Conservation (phyloP, 345 rosid species). For the Populus alba region DNA sequence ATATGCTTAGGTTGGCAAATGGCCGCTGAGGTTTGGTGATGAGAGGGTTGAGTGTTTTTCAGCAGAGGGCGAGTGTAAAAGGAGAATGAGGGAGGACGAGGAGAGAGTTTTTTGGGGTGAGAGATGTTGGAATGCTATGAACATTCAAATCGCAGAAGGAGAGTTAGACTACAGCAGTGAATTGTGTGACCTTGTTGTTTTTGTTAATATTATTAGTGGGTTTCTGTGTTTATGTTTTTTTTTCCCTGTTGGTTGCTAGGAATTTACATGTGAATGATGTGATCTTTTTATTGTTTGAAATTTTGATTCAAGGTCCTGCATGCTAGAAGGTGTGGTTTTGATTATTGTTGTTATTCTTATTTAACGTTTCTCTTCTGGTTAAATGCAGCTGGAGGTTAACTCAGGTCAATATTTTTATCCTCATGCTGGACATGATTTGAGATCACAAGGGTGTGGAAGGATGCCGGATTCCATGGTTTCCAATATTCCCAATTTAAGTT, state of each 20-base stretch:
- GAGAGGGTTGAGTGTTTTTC: not conserved
- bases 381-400: slow-evolving; percentile 28
- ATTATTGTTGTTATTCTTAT: not conserved
- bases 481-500: slow-evolving; percentile 8
- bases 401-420: slow-evolving; percentile 22
- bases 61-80: not conserved
- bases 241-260: not conserved
- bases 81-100: not conserved
- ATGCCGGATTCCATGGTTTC: slow-evolving; percentile 22
- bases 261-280: not conserved
- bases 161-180: not conserved
- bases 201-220: not conserved
- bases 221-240: not conserved
- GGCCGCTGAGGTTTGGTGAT: not conserved
- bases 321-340: slow-evolving; percentile 3
- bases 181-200: not conserved
- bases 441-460: slow-evolving; percentile 25
- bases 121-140: not conserved
- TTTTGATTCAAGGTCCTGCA: not conserved
- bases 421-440: slow-evolving; percentile 24
- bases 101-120: not conserved
- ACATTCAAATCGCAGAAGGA: not conserved
- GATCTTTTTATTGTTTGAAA: not conserved
- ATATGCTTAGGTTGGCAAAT: too few relatives aligned
- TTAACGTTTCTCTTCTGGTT: not conserved